These are phyloP conservation scores for Mycena filopes DNA, from an alignment of 768 basidiomycete species.

Conservation along the genomic window DNA sequence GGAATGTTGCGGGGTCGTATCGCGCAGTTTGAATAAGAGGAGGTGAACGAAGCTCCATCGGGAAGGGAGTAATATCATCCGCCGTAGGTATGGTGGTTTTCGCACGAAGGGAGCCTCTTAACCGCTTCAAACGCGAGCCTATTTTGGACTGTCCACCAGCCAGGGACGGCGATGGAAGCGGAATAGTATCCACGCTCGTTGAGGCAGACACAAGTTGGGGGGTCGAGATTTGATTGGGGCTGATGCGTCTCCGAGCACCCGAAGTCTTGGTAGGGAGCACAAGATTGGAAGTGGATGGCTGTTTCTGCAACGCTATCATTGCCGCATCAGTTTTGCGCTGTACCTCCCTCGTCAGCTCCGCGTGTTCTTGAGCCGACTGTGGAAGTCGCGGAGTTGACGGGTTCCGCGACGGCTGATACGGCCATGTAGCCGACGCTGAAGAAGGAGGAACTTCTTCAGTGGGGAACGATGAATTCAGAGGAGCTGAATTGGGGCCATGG, in stretches of 20 bases:
- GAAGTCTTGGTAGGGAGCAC: conserved; percentile 50
- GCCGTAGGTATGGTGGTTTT: conserved; percentile 52
- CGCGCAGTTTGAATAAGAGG: conserved; percentile 49
- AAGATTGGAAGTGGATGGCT: conserved; percentile 55
- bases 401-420: conserved; percentile 53
- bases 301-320: conserved; percentile 66
- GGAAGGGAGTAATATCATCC: conserved; percentile 61
- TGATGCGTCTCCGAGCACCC: conserved; percentile 69
- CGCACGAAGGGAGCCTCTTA: conserved; percentile 74
- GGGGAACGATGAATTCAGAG: conserved; percentile 33
- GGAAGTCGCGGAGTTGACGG: conserved; percentile 56
- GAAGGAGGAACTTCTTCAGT: conserved; percentile 41
- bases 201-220: conserved; percentile 75
- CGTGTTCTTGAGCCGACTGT: conserved; percentile 57
- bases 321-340: conserved; percentile 77
- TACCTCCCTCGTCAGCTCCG: conserved; percentile 71
- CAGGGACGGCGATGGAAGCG: conserved; percentile 63
- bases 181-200: conserved; percentile 74
- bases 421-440: conserved; percentile 38
- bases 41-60: conserved; percentile 54
- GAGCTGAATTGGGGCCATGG: conserved; percentile 30
- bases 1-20: conserved; percentile 55
- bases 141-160: conserved; percentile 65
- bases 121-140: conserved; percentile 77
- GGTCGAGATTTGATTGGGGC: conserved; percentile 70